Evolutionary conservation across 179 eudicot genomes (phyloP), one percentile per base, ranked within the genome.

Genomic region (Spinacia oleracea): DNA sequence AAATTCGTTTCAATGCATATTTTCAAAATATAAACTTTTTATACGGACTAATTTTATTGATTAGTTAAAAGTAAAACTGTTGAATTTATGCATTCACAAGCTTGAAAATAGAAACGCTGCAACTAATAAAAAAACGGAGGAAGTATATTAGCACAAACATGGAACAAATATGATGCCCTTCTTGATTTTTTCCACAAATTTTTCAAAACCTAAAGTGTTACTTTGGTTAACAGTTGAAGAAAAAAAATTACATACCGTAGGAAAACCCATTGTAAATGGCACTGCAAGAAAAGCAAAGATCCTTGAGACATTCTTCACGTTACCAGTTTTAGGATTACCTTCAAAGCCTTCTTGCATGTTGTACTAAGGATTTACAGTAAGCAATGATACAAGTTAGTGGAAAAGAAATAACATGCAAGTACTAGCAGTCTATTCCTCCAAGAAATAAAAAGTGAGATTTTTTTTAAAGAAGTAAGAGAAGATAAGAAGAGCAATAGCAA

Each of bases 271-370:
- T 23, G 90, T 91, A 43, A 91, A 23, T 63, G 93, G 93, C 58
- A 91, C 69, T 7, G 90, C 79, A 62, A 91, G 80, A 80, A 60
- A 81, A 51, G 96, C 96, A 81, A 89, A 82, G 67, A 50, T 85
- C 76, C 93, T 82, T 23, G 89, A 83, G 77, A 86, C 85, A 27
- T 86, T 89, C 80, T 89, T 91, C 81, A 86, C 86, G 53, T 88
- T 88, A 18, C 80, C 73, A 72, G 85, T 87, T 74, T 86, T 84
- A 58, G 91, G 90, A 87, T 87, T 88, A 46, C 90, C 96, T 81
- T 89, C 90, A 85, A 89, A 46, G n/a, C 92, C 93, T 80, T 89
- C 93, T 84, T 84, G 91, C 83, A 83, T 82, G 70, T 92, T 88
- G 80, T 79, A 87, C 97, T 92, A 83, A 66, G 35, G 40, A 70